phyloP scores from a whole-genome alignment of 495 filamentous ascomycete species.

The Platismatia glauca region DNA sequence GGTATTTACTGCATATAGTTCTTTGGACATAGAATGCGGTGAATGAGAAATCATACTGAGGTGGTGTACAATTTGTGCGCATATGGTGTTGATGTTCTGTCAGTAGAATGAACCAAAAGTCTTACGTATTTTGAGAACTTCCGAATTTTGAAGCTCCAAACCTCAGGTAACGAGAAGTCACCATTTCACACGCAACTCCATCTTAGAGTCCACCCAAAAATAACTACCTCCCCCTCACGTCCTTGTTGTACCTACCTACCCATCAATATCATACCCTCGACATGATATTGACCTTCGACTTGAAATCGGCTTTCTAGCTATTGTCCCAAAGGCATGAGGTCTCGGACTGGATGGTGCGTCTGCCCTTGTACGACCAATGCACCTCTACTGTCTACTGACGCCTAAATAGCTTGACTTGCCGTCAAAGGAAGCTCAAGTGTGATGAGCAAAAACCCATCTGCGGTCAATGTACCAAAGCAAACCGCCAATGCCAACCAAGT shows the following conservation, averaged over 20 bases:
- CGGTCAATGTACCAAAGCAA: conserved; percentile 51
- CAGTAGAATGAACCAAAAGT: not conserved
- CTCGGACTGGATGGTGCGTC: conserved; percentile 25
- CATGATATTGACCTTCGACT: not conserved
- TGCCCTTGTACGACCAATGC: too few relatives aligned
- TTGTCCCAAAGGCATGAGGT: conserved; percentile 15
- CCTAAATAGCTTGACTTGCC: conserved; percentile 47
- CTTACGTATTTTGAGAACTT: too few relatives aligned
- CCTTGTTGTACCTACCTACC: not conserved
- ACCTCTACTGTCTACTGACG: conserved; percentile 7
- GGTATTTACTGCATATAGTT: conserved; percentile 16
- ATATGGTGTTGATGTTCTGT: not conserved
- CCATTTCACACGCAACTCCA: not conserved
- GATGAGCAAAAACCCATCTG: conserved; percentile 51
- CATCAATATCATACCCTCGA: not conserved
- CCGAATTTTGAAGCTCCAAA: too few relatives aligned
- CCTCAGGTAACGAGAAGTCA: too few relatives aligned
- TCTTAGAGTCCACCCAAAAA: too few relatives aligned
- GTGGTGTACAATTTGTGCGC: not conserved
- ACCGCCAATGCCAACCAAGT: conserved; percentile 51
- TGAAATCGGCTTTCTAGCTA: not conserved
- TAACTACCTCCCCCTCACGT: not conserved
- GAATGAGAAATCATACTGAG: not conserved
- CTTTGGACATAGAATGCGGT: conserved; percentile 1
- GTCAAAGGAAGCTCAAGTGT: conserved; percentile 56